Percentiles rank a stretch among this genome's conserved stretches.
phyloP scores from a whole-genome alignment of 306 rosid genomes.

The peach (Prunus persica) region Prunus_persica_NCBIv2 NC_034011.1:18449001-18449500 shows the following conservation, averaged over 20 bases:
- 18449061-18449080: not conserved
- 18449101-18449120: not conserved
- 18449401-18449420: conserved; percentile 96
- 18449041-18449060: not conserved
- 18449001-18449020: not conserved
- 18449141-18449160: not conserved
- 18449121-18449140: not conserved
- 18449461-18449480: conserved; percentile 89
- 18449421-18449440: conserved; percentile 79
- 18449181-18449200: not conserved
- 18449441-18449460: conserved; percentile 70
- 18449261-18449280: conserved; percentile 6
- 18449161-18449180: not conserved
- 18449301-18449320: conserved; percentile 99
- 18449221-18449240: not conserved
- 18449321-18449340: conserved; percentile 98
- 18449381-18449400: conserved; percentile 89
- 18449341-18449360: conserved; percentile 96
- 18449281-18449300: conserved; percentile 80
- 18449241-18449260: not conserved
- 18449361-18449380: conserved; percentile 97
- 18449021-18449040: not conserved
- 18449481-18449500: conserved; percentile 95
- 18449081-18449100: not conserved
- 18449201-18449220: not conserved